phyloP scores from a whole-genome alignment of 2,329 filamentous ascomycete genomes.

The Leptographium radiaticola region DNA sequence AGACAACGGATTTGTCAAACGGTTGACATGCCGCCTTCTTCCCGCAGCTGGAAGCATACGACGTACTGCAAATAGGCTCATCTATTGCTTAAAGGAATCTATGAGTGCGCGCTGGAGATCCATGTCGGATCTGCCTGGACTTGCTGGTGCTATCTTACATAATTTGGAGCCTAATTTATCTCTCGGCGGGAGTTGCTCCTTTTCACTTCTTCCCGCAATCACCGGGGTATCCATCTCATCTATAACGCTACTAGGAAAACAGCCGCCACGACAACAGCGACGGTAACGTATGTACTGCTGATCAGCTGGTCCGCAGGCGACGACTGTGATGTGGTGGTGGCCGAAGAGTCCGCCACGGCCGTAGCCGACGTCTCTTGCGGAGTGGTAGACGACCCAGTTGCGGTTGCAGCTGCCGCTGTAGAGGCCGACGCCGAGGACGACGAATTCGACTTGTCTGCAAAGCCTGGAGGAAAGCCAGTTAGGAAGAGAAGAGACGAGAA shows the following conservation, averaged over 20 bases:
- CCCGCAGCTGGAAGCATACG: too few relatives aligned
- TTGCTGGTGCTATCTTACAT: too few relatives aligned
- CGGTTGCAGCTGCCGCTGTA: constrained; percentile 6
- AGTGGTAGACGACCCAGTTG: constrained; percentile 11
- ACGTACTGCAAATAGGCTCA: too few relatives aligned
- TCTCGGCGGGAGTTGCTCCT: not conserved
- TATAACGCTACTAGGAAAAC: constrained; percentile 11
- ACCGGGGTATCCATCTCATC: not conserved
- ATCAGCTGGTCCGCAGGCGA: constrained; percentile 15
- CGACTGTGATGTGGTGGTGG: constrained; percentile 7
- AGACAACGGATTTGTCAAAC: too few relatives aligned
- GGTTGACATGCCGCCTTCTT: too few relatives aligned
- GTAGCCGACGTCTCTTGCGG: constrained; percentile 20
- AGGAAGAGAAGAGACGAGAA: not conserved
- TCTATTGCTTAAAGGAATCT: too few relatives aligned
- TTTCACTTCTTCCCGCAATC: too few relatives aligned
- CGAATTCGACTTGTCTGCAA: constrained; percentile 1
- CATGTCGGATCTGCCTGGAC: too few relatives aligned
- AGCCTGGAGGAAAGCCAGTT: constrained; percentile 3
- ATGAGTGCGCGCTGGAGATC: too few relatives aligned
- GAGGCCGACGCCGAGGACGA: constrained; percentile 1
- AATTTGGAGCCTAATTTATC: not conserved
- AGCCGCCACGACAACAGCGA: constrained; percentile 14
- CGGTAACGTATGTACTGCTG: constrained; percentile 10
- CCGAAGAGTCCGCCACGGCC: constrained; percentile 13